Evolutionary conservation across 2,329 filamentous ascomycete genomes (phyloP), one percentile per base, ranked within the genome.

Genomic region (Fusarium begoniae): DNA sequence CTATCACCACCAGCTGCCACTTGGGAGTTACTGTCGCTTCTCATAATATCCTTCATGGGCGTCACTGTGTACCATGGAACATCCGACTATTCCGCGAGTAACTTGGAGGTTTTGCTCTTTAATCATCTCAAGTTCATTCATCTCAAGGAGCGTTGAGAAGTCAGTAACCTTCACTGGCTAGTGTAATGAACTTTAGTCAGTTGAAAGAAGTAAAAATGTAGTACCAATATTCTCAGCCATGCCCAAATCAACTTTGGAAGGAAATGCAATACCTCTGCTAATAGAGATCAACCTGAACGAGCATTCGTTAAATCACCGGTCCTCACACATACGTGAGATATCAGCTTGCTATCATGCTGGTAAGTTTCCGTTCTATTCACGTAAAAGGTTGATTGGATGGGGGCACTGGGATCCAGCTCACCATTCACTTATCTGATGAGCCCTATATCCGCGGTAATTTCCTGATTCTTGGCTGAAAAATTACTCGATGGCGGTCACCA

Each of bases 401-500:
- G 6, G 35, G 14, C 32, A 28, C 20, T 28, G 20, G 11, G 20
- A 41, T 55, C 35, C 35, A 26, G 8, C 24, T 41, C 35, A 38
- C 35, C 12, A 13, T 41, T 51, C 28, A 20, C 22, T 15, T 28
- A 28, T 38, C 20, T 28, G 26, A n/a, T 35, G 22, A 24, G 30
- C 17, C n/a, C 35, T 54, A 13, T 20, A 17, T 40, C 24, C 12
- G 37, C 15, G 14, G 30, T 38, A 6, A 28, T 32, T 38, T 54
- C 24, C 32, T 37, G 20, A 30, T 40, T 41, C 56, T 24, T 40
- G 40, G 15, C 30, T 26, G 38, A 37, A 35, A 54, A 24, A 17
- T 22, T n/a, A 24, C 50, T 50, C 70, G 44, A 71, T 63, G 35
- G 70, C 38, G 59, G 48, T 47, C 44, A 30, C 54, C 67, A 38